These are phyloP conservation scores for Gyrodon lividus DNA, from an alignment of 768 basidiomycete genomes.

Conservation along the genomic window DNA sequence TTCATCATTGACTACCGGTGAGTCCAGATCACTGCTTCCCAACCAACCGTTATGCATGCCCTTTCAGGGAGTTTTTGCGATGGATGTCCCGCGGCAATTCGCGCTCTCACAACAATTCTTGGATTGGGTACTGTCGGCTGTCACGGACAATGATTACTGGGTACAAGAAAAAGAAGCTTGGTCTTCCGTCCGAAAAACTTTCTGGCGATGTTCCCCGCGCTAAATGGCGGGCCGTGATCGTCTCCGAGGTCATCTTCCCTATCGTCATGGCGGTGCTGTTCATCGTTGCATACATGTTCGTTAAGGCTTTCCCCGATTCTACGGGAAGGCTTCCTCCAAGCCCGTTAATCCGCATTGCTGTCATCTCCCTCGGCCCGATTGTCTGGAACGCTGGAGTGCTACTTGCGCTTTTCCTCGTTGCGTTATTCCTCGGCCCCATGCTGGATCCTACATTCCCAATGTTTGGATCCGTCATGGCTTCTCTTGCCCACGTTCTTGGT, in stretches of 20 bases:
- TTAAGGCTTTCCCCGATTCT: constrained; percentile 77
- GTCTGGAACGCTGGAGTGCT: constrained; percentile 93
- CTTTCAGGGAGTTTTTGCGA: constrained; percentile 84
- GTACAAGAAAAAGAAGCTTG: constrained; percentile 98
- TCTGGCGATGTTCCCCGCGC: constrained; percentile 95
- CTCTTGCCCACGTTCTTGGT: constrained; percentile 80
- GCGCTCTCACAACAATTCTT: constrained; percentile 93
- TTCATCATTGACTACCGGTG: constrained; percentile 95
- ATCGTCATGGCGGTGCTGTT: constrained; percentile 83
- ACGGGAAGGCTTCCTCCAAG: constrained; percentile 68
- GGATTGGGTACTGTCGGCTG: constrained; percentile 98
- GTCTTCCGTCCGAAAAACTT: constrained; percentile 95
- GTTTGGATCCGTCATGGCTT: constrained; percentile 92
- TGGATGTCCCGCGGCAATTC: constrained; percentile 99
- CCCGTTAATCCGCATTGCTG: constrained; percentile 88
- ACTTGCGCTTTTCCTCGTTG: constrained; percentile 83
- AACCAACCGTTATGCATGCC: not conserved
- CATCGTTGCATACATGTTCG: constrained; percentile 88
- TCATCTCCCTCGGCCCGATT: constrained; percentile 91
- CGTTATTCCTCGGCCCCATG: constrained; percentile 91
- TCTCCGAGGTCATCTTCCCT: constrained; percentile 86
- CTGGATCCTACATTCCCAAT: constrained; percentile 78
- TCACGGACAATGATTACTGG: constrained; percentile 99
- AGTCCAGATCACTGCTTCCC: constrained; percentile 20
- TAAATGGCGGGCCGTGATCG: constrained; percentile 84